Evolutionary conservation across 2,329 filamentous ascomycete genomes (phyloP), one percentile per base, ranked within the genome.

Genomic region (Talaromyces sp.): DNA sequence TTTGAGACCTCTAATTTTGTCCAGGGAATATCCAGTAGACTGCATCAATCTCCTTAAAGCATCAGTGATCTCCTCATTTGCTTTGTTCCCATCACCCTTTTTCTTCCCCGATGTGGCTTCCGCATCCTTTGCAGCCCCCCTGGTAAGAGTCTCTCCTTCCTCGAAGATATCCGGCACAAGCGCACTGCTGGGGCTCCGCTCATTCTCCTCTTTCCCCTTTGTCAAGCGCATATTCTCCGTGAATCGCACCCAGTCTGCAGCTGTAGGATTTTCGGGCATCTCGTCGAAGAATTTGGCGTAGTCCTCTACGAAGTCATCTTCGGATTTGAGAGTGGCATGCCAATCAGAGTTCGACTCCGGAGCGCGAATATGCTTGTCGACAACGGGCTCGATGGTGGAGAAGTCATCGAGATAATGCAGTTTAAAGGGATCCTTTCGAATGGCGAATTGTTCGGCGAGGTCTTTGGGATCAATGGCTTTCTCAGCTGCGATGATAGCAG

Each of bases 361-460:
- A 65, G 79, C 76, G 79, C 83, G 70, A 79, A 85, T 76, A 82
- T 81, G 87, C 74, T 89, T 86, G 80, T 98, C 94, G 67, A 95
- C 85, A 59, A 91, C 83, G 62, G 92, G 91, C 73, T 92, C 87
- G 68, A 94, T 85, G 65, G 85, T 85, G 66, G 90, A 87, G 73
- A 97, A 90, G 77, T 96, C 92, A 75, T 97, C 93, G 63, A 94
- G 80, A 77, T 96, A 95, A 67, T 86, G 83, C 59, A 93, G 81
- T 62, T 83, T 83, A 82, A 91, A 90, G 9, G 88, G 85, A 75
- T 96, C 93, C 63, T 82, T 84, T 67, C 92, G 88, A 70, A 91
- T 78, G 50, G 87, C 84, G 69, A 89, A 91, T 79, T 95, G 90
- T 39, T 87, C 83, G 49, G 89, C 83, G 74, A 97, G 75, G 77